Evolutionary conservation across 768 basidiomycete species (phyloP).

Genomic region (Kwoniella bestiolae): DNA sequence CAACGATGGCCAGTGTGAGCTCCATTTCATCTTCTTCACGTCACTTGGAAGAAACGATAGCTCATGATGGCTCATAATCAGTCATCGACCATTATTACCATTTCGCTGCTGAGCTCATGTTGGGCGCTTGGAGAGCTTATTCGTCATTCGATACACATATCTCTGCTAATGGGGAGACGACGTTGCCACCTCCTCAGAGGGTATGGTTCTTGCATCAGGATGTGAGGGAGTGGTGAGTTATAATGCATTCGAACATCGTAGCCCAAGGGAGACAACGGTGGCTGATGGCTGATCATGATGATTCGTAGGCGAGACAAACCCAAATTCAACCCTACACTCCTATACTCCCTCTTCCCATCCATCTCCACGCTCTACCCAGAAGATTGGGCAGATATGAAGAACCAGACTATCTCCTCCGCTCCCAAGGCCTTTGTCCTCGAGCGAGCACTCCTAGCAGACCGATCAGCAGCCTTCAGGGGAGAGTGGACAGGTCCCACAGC

Average conservation of each 20-base stretch:
- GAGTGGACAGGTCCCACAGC: conserved; percentile 66
- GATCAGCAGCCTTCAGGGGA: conserved; percentile 76
- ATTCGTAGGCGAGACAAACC: conserved; percentile 72
- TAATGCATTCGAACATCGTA: neutral
- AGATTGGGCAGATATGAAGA: conserved; percentile 73
- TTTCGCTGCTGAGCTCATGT: conserved; percentile 77
- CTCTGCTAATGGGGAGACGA: conserved; percentile 56
- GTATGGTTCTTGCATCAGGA: conserved; percentile 68
- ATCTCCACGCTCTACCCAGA: conserved; percentile 65
- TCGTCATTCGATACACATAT: conserved; percentile 49
- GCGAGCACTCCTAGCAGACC: conserved; percentile 70
- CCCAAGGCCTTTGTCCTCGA: conserved; percentile 71
- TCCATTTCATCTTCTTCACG: conserved; percentile 57
- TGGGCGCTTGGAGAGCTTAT: conserved; percentile 74
- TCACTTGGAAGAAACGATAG: neutral
- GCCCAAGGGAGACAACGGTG: neutral
- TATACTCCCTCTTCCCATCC: conserved; percentile 72
- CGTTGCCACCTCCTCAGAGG: conserved; percentile 66
- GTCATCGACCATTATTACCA: conserved; percentile 87
- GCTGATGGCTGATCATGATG: no score
- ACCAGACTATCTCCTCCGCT: conserved; percentile 37
- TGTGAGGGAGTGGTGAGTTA: conserved; percentile 47
- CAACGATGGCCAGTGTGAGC: conserved; percentile 62
- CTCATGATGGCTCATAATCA: conserved; percentile 4
- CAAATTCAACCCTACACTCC: conserved; percentile 75